Evolutionary conservation across 331 rosid species (phyloP), one percentile per base, ranked within the genome.

Genomic region (Telfairia occidentalis): DNA sequence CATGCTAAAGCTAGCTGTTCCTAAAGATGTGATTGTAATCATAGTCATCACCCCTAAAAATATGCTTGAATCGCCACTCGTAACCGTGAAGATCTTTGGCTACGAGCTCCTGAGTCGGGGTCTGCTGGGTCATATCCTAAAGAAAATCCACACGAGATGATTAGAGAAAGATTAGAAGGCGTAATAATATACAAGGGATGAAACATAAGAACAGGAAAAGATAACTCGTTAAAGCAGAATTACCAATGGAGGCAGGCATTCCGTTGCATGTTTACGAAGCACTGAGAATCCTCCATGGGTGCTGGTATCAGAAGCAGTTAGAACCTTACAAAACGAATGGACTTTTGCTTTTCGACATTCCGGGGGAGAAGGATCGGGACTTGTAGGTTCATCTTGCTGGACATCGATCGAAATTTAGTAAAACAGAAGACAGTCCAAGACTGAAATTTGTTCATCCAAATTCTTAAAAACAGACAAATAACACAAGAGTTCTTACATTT

Each of bases 221-320:
- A 75, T 60, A 55, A 0, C 6, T 71, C 40, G 37, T 71, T 18
- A 15, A 70, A 50, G 58, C 15, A 67, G 29, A 9, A 55, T 58
- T 89, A 92, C 97, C 97, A 92, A 77, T 19, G 85, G 81, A 69
- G 96, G 97, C 80, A 92, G 90, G 82, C 96, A 92, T 80, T 88
- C 97, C 0, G 96, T 92, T 49, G 97, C 97, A 26, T 92, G 97
- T 78, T 89, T 92, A 29, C 97, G 84, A 6, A 92, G 85, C 78
- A 92, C 96, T 12, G 97, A 92, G 81, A 92, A 92, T 7, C 97
- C 97, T 1, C 97, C 97, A 82, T 92, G 97, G 61, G 97, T 92
- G 79, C 97, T 92, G 1, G 97, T 92, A 79, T 92, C 97, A n/a
- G 97, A 92, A 16, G 96, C 97, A 37, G 97, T 92, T 71, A 92